These are phyloP conservation scores for Fusarium sp. DNA, from an alignment of 2,329 filamentous ascomycete species.

Conservation along the genomic window DNA sequence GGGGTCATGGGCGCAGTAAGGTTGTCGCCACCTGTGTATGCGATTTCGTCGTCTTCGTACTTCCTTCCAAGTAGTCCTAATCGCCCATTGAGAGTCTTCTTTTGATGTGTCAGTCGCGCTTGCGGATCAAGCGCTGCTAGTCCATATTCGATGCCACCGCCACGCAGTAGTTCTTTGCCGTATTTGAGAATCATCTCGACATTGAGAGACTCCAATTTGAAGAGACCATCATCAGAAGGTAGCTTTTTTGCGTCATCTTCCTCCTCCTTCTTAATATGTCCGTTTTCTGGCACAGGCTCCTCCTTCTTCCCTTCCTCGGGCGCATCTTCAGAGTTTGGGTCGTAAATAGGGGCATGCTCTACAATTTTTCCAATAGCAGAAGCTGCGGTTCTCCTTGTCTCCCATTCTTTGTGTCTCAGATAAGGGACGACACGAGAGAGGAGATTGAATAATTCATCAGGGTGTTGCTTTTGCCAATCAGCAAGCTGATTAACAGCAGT, in stretches of 20 bases:
- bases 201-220: constrained; percentile 80
- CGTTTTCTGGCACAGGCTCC: constrained; percentile 48
- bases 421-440: constrained; percentile 95
- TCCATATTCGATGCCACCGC: constrained; percentile 85
- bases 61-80: constrained; percentile 87
- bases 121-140: constrained; percentile 84
- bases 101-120: constrained; percentile 84
- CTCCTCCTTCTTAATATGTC: constrained; percentile 69
- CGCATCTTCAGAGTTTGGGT: constrained; percentile 83
- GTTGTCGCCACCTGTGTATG: constrained; percentile 62
- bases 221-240: constrained; percentile 67
- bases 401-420: constrained; percentile 94
- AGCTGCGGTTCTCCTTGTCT: constrained; percentile 91
- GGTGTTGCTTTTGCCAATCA: constrained; percentile 97
- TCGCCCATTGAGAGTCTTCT: constrained; percentile 84
- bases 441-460: constrained; percentile 96
- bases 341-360: constrained; percentile 85
- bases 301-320: constrained; percentile 53
- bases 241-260: constrained; percentile 60
- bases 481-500: constrained; percentile 97
- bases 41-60: constrained; percentile 83
- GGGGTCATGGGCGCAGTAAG: constrained; percentile 55
- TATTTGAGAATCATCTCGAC: constrained; percentile 82
- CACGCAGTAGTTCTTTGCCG: constrained; percentile 86
- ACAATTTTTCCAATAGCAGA: constrained; percentile 96